Conservation (phyloP, 176 grass and related monocot genomes). For the Raddia guianensis region DNA sequence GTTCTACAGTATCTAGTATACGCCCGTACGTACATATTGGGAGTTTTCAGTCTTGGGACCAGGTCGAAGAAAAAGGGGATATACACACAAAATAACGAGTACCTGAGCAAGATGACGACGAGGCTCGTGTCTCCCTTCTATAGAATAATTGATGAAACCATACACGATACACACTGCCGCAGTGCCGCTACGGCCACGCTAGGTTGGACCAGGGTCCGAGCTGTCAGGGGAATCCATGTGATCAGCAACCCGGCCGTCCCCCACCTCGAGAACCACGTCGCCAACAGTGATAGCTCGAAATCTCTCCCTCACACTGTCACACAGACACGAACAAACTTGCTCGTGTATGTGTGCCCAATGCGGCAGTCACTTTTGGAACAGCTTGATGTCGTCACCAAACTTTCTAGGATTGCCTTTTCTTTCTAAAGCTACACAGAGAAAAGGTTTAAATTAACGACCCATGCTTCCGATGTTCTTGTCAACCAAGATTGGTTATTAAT, state of each 20-base stretch:
- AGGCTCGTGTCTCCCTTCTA: background rate
- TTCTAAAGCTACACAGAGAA: background rate
- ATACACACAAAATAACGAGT: background rate
- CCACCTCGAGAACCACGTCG: conserved; percentile 4
- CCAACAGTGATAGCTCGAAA: background rate
- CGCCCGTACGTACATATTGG: background rate
- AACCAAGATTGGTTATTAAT: background rate
- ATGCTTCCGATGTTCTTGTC: background rate
- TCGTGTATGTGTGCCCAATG: background rate
- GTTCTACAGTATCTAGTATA: background rate
- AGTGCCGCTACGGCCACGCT: background rate
- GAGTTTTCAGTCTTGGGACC: background rate
- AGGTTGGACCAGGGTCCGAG: conserved; percentile 22
- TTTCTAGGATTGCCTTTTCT: conserved; percentile 10
- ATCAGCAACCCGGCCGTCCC: background rate
- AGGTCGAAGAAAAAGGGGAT: background rate
- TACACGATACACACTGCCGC: background rate
- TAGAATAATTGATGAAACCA: background rate
- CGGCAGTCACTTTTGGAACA: conserved; percentile 21
- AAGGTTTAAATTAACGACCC: background rate
- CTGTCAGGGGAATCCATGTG: conserved; percentile 39
- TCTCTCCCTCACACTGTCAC: background rate
- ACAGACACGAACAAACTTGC: conserved; percentile 1
- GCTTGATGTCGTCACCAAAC: conserved; percentile 1
- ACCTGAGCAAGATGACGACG: background rate